Evolutionary conservation across 805 yeast species (phyloP).

Genomic region (Saccharomycopsis microspora): DNA sequence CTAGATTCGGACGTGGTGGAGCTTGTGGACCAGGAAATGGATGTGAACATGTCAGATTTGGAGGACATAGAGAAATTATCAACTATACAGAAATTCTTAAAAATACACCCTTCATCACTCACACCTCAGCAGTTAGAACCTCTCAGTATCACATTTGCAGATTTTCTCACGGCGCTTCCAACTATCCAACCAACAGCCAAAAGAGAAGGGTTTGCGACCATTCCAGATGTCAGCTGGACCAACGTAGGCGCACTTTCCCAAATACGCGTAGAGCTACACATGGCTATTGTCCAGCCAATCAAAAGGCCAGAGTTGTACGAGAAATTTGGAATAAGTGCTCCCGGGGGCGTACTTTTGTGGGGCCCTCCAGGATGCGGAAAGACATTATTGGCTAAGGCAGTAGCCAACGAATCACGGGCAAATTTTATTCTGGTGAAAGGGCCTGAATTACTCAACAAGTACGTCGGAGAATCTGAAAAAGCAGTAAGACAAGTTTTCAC

Average conservation of each 20-base stretch:
- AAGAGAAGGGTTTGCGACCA: conserved; percentile 97
- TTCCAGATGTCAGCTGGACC: conserved; percentile 95
- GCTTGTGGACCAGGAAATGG: neutral
- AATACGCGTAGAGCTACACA: conserved; percentile 81
- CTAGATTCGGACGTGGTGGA: neutral
- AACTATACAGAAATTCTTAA: conserved; percentile 61
- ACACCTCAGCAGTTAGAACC: conserved; percentile 66
- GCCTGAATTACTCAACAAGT: conserved; percentile 87
- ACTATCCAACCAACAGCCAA: conserved; percentile 94
- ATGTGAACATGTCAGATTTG: conserved; percentile 1
- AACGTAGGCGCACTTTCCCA: conserved; percentile 82
- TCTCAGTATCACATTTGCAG: conserved; percentile 64
- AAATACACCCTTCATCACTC: conserved; percentile 69
- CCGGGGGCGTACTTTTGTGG: conserved; percentile 96
- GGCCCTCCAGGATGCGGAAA: conserved; percentile 99
- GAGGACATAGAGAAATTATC: conserved; percentile 29
- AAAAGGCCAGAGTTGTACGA: conserved; percentile 82
- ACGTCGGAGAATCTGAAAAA: conserved; percentile 92
- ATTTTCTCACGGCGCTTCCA: conserved; percentile 78
- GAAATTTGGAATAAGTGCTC: conserved; percentile 89
- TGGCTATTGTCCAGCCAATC: conserved; percentile 97
- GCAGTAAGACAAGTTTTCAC: conserved; percentile 90
- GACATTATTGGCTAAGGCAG: conserved; percentile 91
- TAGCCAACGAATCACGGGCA: conserved; percentile 93
- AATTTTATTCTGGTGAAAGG: conserved; percentile 94